These are phyloP conservation scores for Melastoma malabathricum DNA, from an alignment of 345 rosid species.

Conservation along the genomic window DNA sequence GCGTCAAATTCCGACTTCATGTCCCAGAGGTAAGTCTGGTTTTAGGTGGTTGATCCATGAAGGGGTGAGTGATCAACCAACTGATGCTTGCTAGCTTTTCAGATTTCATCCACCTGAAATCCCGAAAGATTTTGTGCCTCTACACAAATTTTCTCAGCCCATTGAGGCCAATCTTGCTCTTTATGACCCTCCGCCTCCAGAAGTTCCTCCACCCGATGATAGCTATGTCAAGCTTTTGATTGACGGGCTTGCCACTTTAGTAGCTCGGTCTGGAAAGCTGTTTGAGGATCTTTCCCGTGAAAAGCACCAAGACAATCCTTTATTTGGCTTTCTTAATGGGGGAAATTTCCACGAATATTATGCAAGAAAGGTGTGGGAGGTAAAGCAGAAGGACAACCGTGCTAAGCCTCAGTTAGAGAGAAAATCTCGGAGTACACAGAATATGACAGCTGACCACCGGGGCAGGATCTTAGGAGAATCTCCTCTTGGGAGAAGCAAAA, in stretches of 20 bases:
- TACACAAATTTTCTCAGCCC: constrained; percentile 56
- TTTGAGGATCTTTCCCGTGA: constrained; percentile 94
- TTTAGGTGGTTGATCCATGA: not conserved
- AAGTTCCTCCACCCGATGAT: constrained; percentile 69
- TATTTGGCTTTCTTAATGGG: constrained; percentile 77
- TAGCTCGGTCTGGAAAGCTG: constrained; percentile 84
- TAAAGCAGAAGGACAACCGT: constrained; percentile 49
- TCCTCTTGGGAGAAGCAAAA: constrained; percentile 62
- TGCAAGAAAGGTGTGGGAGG: constrained; percentile 81
- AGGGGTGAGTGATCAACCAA: too few species aligned
- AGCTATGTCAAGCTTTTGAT: constrained; percentile 58
- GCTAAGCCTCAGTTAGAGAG: constrained; percentile 37
- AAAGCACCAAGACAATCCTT: constrained; percentile 76
- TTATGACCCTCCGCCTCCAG: constrained; percentile 32
- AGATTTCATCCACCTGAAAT: constrained; percentile 78
- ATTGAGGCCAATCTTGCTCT: constrained; percentile 33
- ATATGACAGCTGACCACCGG: constrained; percentile 77
- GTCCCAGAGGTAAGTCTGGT: constrained; percentile 46
- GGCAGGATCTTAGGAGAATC: constrained; percentile 79
- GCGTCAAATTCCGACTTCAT: constrained; percentile 52
- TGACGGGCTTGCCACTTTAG: constrained; percentile 87
- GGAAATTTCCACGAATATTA: constrained; percentile 82
- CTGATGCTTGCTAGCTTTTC: constrained; percentile 5
- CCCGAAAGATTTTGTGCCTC: constrained; percentile 68
- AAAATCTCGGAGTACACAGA: constrained; percentile 14